Base-by-base conservation (phyloP, 2,329 filamentous ascomycete species). In the Aplosporella prunicola region DNA sequence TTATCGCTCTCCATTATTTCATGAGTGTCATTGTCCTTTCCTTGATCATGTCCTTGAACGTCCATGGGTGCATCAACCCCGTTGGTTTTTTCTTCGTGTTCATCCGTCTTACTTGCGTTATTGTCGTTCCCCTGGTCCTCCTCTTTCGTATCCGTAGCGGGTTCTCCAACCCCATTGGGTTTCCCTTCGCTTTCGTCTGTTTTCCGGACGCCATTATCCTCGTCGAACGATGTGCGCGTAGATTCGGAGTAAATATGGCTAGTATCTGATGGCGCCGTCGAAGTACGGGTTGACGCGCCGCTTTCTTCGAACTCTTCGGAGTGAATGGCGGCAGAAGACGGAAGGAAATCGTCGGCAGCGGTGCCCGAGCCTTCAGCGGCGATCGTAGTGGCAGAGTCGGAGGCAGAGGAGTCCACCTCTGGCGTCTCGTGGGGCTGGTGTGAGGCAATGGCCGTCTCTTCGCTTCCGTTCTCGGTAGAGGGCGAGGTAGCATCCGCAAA, bases 221-320 rank as follows among this genome's bases (percentile, higher is more conserved):
- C 57, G 31, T 61, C 58, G 17, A 60, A 47, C 1, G 58, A 61
- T 7, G 57, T 61, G 11, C 58, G 40, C 3, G 57, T 49, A 15
- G 58, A 62, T 26, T 60, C 56, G 23, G 45, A 35, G 6, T 44
- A 42, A 5, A 44, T 41, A 26, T 51, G 56, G 40, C 57, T 62
- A 5, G 43, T 40, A 22, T 60, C 57, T n/a, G 57, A 60, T 1
- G 52, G 52, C 9, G 57, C 57, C 6, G 51, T 56, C 1, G 58
- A 61, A 0, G 56, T 48, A 20, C 52, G 49, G 15, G 53, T 54
- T 13, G 57, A 61, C 45, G 47, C 8, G 41, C 15, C 26, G 43
- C 25, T 40, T 9, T 46, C 45, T 10, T 20, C 13, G 14, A 40
- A 20, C 1, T 47, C 40, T 15, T 26, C 23, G 7, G 42, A 26